phyloP scores from a whole-genome alignment of 2,329 filamentous ascomycete genomes.

The Septoria petroselini region DNA sequence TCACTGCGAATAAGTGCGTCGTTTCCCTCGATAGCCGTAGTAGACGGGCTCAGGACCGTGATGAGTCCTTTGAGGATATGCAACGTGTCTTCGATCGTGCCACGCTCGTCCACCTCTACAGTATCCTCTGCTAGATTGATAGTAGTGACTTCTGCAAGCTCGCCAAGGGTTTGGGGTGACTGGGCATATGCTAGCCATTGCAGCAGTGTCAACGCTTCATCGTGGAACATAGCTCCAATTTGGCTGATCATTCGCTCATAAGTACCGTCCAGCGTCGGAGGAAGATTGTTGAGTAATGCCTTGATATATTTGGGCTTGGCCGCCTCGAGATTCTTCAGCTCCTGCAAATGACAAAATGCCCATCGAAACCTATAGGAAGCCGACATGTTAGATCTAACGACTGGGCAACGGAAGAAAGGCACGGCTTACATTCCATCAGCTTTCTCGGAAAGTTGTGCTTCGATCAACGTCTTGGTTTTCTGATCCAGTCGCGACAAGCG shows the following conservation, averaged over 20 bases:
- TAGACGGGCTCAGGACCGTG: too few species aligned
- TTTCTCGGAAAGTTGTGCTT: constrained; percentile 16
- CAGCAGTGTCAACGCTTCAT: constrained; percentile 19
- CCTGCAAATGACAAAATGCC: constrained; percentile 20
- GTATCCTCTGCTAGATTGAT: constrained; percentile 10
- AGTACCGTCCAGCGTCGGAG: constrained; percentile 21
- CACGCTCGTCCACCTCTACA: constrained; percentile 18
- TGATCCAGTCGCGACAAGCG: constrained; percentile 7
- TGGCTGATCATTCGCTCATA: constrained; percentile 24
- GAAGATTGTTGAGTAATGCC: constrained; percentile 16
- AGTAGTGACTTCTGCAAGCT: constrained; percentile 24
- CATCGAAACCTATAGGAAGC: constrained; percentile 18
- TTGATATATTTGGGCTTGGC: constrained; percentile 19
- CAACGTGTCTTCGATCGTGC: constrained; percentile 15
- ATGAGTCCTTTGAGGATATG: constrained; percentile 11
- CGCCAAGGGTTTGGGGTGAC: constrained; percentile 18
- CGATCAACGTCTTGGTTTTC: constrained; percentile 17
- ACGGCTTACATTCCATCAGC: constrained; percentile 27
- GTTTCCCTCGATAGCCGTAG: too few species aligned
- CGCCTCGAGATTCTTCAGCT: constrained; percentile 20
- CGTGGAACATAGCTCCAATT: constrained; percentile 13
- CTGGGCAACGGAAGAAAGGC: neutral
- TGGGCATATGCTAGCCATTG: constrained; percentile 23
- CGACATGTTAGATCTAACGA: neutral
- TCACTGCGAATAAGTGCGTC: too few species aligned